Evolutionary conservation across 176 grass and related monocot species (phyloP), one percentile per base, ranked within the genome.

Genomic region (Lolium perenne): DNA sequence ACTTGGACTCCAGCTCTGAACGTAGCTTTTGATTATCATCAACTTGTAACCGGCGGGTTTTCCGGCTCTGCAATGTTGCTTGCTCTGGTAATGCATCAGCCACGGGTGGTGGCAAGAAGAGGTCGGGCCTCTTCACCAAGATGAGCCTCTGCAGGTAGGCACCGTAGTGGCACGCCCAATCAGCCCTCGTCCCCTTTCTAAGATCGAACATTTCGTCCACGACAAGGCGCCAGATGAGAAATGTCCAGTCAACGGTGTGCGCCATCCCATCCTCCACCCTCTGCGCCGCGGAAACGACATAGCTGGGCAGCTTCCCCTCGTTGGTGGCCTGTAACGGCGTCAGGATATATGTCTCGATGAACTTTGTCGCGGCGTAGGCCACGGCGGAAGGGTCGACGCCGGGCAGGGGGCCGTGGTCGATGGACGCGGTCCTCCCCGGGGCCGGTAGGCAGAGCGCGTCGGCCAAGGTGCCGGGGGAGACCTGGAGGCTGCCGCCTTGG

Each of bases 241-340:
- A 1, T 18, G 50, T 57, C 74, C 29, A 38, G 26, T 77, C 74
- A 6, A 77, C 17, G 6, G 16, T 77, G 17, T 55, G 49, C 15
- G 74, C 49, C 48, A 54, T 54, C 49, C 73, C 74, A 55, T 17
- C 22, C 73, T 76, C 53, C 23, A 76, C 73, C 40, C 20, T 53
- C 3, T 8, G 8, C 15, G 22, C 21, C 13, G 23, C 73, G 8
- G 47, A 46, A 15, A 26, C 25, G 25, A 35, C 74, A 4, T 55
- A 35, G 16, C 9, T n/a, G 50, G 50, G 74, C 50, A 76, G 26
- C 74, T 43, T 35, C 25, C 50, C 26, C 8, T 17, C 16, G 74
- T 56, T 20, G 50, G 46, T 26, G 51, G 8, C 5, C 29, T 35
- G 2, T n/a, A 38, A 38, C 17, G 17, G 74, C 51, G 4, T 57